Conservation (phyloP, 2,329 filamentous ascomycete species). For the Fusarium sp. region DNA sequence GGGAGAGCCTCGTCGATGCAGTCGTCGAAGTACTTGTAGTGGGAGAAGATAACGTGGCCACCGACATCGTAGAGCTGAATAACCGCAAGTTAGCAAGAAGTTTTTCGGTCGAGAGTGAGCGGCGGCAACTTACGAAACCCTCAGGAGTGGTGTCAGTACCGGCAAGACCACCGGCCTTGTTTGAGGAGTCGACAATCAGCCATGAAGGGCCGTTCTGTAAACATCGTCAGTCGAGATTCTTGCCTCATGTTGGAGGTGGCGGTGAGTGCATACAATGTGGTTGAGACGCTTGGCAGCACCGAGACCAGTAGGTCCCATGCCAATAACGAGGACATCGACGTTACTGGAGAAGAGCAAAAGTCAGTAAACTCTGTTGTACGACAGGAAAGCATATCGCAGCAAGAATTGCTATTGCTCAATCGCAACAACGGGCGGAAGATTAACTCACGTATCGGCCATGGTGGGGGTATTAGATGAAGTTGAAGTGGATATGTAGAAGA, state of each 20-base stretch:
- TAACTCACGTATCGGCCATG: slow-evolving; percentile 57
- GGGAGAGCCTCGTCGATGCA: slow-evolving; percentile 97
- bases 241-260: slow-evolving; percentile 46
- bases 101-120: slow-evolving; percentile 13
- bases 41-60: slow-evolving; percentile 98
- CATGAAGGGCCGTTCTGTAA: slow-evolving; percentile 88
- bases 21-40: slow-evolving; percentile 99
- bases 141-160: slow-evolving; percentile 95
- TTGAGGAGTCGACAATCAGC: slow-evolving; percentile 93
- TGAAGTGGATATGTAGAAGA: slow-evolving; percentile 22
- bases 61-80: slow-evolving; percentile 94
- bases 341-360: slow-evolving; percentile 65
- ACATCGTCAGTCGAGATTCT: slow-evolving; percentile 41
- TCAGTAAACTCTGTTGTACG: slow-evolving; percentile 31
- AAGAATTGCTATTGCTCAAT: slow-evolving; percentile 12
- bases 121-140: slow-evolving; percentile 83
- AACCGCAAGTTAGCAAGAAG: slow-evolving; percentile 30
- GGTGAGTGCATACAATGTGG: slow-evolving; percentile 79
- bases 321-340: slow-evolving; percentile 97
- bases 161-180: slow-evolving; percentile 93
- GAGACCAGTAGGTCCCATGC: slow-evolving; percentile 95
- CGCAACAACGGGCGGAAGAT: slow-evolving; percentile 19
- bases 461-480: slow-evolving; percentile 47
- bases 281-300: slow-evolving; percentile 98
- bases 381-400: not conserved